Conservation (phyloP, 345 rosid genomes). For the Acer campestre region DNA sequence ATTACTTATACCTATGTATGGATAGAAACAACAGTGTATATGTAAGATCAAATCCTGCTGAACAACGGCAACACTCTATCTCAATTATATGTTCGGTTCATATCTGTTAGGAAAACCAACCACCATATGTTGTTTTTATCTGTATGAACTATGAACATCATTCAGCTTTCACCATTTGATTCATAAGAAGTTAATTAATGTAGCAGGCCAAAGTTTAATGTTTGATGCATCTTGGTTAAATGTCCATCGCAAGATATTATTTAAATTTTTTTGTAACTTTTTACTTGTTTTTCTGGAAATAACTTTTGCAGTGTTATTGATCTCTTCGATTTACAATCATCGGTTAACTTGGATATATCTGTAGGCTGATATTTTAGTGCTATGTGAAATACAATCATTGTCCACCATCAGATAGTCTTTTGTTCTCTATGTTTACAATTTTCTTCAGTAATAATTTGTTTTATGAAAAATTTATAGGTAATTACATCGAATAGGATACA, state of each 20-base stretch:
- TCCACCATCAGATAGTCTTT: background rate
- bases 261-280: too few relatives aligned
- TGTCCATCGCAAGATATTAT: too few relatives aligned
- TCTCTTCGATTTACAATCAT: background rate
- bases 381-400: background rate
- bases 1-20: background rate
- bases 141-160: too few relatives aligned
- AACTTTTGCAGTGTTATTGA: background rate
- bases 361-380: background rate
- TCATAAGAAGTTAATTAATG: too few relatives aligned
- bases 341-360: background rate
- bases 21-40: background rate
- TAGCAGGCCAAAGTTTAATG: too few relatives aligned
- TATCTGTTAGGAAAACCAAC: background rate
- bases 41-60: too few relatives aligned
- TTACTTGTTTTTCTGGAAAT: background rate
- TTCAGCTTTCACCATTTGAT: too few relatives aligned
- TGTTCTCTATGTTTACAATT: background rate
- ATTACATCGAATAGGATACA: conserved; percentile 29
- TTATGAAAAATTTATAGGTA: conserved; percentile 24
- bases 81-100: background rate
- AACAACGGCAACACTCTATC: too few relatives aligned
- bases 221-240: too few relatives aligned
- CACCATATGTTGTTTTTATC: too few relatives aligned
- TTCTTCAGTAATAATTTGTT: background rate